Conservation (phyloP, 345 rosid genomes). For the Gossypium sturtianum region DNA sequence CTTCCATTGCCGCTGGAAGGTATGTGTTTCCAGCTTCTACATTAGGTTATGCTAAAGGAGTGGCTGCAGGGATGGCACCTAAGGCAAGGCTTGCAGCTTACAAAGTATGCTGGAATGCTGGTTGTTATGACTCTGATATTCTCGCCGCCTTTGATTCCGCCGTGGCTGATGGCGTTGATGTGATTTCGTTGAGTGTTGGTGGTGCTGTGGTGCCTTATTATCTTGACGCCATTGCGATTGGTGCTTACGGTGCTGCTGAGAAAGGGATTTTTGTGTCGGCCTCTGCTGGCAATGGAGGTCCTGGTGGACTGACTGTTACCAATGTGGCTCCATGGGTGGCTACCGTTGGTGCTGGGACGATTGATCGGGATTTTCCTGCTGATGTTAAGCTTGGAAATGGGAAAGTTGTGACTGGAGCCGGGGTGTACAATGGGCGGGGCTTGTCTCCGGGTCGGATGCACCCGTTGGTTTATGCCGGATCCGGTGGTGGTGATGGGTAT, state of each 20-base stretch:
- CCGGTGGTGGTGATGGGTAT: constrained; percentile 62
- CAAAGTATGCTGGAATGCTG: constrained; percentile 91
- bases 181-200: constrained; percentile 80
- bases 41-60: constrained; percentile 71
- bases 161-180: constrained; percentile 78
- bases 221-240: constrained; percentile 91
- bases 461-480: constrained; percentile 69
- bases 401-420: constrained; percentile 48
- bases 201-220: constrained; percentile 85
- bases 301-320: constrained; percentile 71
- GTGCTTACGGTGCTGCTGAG: constrained; percentile 71
- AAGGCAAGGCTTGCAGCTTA: constrained; percentile 85
- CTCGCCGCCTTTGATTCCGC: constrained; percentile 83
- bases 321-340: constrained; percentile 87
- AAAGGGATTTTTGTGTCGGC: constrained; percentile 75
- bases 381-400: constrained; percentile 75
- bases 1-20: constrained; percentile 79
- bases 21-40: constrained; percentile 76
- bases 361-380: constrained; percentile 79
- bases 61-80: constrained; percentile 93
- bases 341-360: constrained; percentile 82
- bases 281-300: constrained; percentile 94
- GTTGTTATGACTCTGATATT: constrained; percentile 91
- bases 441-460: constrained; percentile 53
- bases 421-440: constrained; percentile 61